These are phyloP conservation scores for Solanum raphanifolium DNA, from an alignment of 257 asterid species.

Conservation along the genomic window DNA sequence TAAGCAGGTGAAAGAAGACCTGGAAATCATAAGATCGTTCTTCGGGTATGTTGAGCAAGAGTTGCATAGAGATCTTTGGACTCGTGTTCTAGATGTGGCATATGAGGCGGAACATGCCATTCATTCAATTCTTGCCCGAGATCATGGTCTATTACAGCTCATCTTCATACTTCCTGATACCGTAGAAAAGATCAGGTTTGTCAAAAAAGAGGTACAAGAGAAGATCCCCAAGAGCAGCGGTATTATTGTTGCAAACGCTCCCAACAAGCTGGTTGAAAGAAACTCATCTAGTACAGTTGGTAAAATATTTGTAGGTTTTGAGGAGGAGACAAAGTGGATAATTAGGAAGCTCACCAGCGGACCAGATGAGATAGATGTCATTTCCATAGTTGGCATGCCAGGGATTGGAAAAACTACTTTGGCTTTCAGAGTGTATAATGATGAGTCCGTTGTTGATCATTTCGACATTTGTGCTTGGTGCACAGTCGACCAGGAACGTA, in stretches of 20 bases:
- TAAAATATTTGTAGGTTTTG: not conserved
- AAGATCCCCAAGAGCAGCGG: not conserved
- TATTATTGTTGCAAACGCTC: not conserved
- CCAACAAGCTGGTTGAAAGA: not conserved
- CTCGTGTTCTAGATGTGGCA: not conserved
- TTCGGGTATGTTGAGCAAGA: too few relatives aligned
- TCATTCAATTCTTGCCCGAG: not conserved
- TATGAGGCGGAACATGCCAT: not conserved
- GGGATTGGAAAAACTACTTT: not conserved
- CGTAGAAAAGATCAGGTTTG: not conserved
- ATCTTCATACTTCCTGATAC: not conserved
- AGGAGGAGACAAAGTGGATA: not conserved
- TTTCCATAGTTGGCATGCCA: not conserved
- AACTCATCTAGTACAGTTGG: not conserved
- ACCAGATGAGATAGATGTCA: not conserved
- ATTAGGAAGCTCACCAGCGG: not conserved
- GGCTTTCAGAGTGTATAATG: not conserved
- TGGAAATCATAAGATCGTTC: too few relatives aligned
- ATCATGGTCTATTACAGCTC: not conserved
- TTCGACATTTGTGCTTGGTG: conserved; percentile 1
- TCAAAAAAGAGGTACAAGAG: not conserved
- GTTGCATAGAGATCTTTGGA: not conserved
- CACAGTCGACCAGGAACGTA: not conserved
- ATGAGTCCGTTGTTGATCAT: not conserved
- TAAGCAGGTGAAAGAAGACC: too few relatives aligned